Evolutionary conservation across 2,329 filamentous ascomycete species (phyloP), one percentile per base, ranked within the genome.

Genomic region (Tolypocladium capitatum): DNA sequence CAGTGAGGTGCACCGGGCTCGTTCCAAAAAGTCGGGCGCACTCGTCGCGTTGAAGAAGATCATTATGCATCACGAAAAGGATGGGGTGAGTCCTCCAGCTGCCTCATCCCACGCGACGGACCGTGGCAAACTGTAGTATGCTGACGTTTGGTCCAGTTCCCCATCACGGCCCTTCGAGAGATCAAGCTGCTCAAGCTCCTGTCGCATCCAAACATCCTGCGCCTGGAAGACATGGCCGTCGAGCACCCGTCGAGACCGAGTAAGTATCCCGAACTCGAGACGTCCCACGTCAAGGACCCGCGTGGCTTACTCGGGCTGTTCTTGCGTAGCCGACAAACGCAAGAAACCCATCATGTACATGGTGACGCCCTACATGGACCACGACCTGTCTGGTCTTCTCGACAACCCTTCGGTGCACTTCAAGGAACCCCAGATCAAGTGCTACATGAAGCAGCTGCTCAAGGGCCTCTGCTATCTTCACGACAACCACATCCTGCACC

Each of bases 331-430:
- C 57, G 85, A 91, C 62, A 86, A 87, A 65, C 78, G 83, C 56
- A 89, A 86, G 65, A 80, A 83, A 50, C 83, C 84, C 4, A 90
- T 90, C 56, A 89, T 98, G 74, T 97, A 97, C 68, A 98, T 98
- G 92, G 91, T 94, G 46, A 96, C 84, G 41, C 92, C 91, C 7
- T 98, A 98, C 66, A 96, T 97, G 89, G 90, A 97, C 58, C 92
- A 98, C 68, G 92, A 98, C 67, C 76, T 98, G n/a, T 94, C 91
- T 9, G 92, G 92, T 41, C 79, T 98, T 30, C 81, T 98, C 58
- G 92, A 97, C 64, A 98, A 98, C 58, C 91, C 91, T 10, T 81
- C 83, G 7, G 90, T 98, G 35, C 78, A 79, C 36, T 91, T 98
- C 59, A 86, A 84, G 44, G 83, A 90, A 60, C 77, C 87, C 5